Evolutionary conservation across 163 green algal genomes (phyloP), one percentile per base, ranked within the genome.

Genomic region (Volvox carteri): DNA sequence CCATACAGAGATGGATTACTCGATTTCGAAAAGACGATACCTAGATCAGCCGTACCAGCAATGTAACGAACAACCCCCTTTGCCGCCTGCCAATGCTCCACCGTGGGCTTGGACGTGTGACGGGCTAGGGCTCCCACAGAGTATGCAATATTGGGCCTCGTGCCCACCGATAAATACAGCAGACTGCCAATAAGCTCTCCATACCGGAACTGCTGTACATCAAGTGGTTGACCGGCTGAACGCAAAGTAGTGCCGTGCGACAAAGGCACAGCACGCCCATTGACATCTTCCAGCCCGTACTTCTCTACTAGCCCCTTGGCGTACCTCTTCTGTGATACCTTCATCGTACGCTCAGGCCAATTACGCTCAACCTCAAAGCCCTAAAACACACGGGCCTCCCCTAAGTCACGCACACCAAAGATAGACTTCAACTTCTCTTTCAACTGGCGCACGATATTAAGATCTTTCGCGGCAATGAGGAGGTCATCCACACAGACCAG

Each of bases 401-500:
- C n/a, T n/a, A n/a, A n/a, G n/a, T n/a, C n/a, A n/a, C n/a, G 81
- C 0, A 76, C 54, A 7, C 93, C 67, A 70, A 95, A 95, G 0
- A 14, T 19, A 0, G 8, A 6, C 14, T 73, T 12, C 5, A 95
- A 21, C 0, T 11, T 14, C 33, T 28, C 6, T 54, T 92, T 95
- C 25, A 93, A 23, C 5, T 58, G 18, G 16, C 78, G 16, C 6
- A 93, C 28, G 28, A 54, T 1, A 4, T 48, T 11, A 0, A n/a
- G 11, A 54, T 35, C 30, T 21, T 67, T 86, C 6, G 76, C 84
- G 21, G 75, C 86, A 2, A 94, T 83, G 21, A 94, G 68, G 23
- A 94, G 90, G 72, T 96, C 91, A 70, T 94, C 93, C 19, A 95
- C 92, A 35, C 92, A 92, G 0, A 89, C 41, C 0, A 94, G 84